Evolutionary conservation across 177 flowering plant species (phyloP), one percentile per base, ranked within the genome.

Genomic region (Vitis hybrid): DNA sequence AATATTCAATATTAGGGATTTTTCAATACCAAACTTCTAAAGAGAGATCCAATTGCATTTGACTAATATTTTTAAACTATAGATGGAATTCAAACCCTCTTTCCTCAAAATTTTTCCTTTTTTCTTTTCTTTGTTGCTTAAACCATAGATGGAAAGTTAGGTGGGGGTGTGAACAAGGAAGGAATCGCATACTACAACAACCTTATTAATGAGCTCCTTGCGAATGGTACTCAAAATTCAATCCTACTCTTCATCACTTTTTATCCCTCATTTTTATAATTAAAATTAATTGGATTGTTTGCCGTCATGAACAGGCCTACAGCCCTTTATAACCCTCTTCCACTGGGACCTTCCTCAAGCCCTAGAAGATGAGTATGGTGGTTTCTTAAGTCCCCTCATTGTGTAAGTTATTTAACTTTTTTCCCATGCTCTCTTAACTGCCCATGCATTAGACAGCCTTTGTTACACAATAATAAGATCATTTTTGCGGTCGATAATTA

Each of bases 271-370:
- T 66, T n/a, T 41, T 58, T 15, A 24, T 18, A n/a, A 41, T 58
- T 1, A 13, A 11, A 35, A 68, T 15, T 4, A 4, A 41, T 27
- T 67, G 18, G 48, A 6, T 17, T 49, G 2, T 4, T 30, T 35
- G 8, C 46, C 46, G 17, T 15, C 9, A 41, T 63, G 24, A 54
- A 52, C 70, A 88, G 88, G 86, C 48, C 20, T 88, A n/a, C 61
- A 65, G 52, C 90, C 92, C 14, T 86, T 70, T 69, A 82, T 78
- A 49, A 86, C 92, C 0, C 65, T 88, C 2, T 88, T 82, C 59
- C 91, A 88, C 48, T 86, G 90, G 85, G 91, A 88, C 68, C 65
- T 75, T 54, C 90, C 91, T 7, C 86, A 85, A 80, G 74, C 79
- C 55, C 71, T 88, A 3, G 83, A 88, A 76, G 88, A 82, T 13